phyloP scores from a whole-genome alignment of 176 grass and related monocot genomes.

The Phoenix dactylifera region DNA sequence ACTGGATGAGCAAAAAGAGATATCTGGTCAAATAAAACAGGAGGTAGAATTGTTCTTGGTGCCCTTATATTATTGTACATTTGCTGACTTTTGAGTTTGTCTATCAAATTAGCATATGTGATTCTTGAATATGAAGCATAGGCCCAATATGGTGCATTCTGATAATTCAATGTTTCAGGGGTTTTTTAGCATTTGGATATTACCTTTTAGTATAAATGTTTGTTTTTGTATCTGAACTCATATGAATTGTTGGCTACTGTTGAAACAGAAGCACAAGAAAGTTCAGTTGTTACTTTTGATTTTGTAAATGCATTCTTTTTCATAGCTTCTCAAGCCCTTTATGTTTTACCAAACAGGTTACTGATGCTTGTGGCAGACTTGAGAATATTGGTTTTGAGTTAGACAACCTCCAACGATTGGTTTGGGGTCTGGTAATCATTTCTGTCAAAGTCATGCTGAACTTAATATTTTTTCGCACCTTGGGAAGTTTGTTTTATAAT shows the following conservation, averaged over 20 bases:
- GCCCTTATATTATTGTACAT: not conserved
- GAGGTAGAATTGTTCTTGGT: constrained; percentile 38
- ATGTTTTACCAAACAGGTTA: constrained; percentile 47
- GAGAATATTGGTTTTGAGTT: constrained; percentile 78
- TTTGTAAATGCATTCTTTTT: constrained; percentile 1
- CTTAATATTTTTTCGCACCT: not conserved
- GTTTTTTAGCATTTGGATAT: too few species aligned
- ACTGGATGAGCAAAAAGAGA: constrained; percentile 92
- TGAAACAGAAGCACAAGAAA: too few species aligned
- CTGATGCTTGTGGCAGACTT: constrained; percentile 66
- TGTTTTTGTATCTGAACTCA: not conserved
- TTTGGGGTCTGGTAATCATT: constrained; percentile 70
- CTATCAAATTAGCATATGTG: not conserved
- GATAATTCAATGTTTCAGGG: too few species aligned
- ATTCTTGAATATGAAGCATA: not conserved
- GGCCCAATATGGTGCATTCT: too few species aligned
- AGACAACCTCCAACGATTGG: constrained; percentile 67
- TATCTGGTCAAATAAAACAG: constrained; percentile 81
- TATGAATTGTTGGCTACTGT: too few species aligned
- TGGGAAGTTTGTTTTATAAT: not conserved
- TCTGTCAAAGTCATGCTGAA: not conserved
- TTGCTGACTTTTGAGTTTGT: not conserved
- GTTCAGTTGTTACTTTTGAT: constrained; percentile 6
- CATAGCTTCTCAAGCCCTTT: constrained; percentile 18
- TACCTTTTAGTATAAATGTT: not conserved